Percentiles rank a stretch among this genome's conserved stretches.
Evolutionary conservation across 164 flowering plant species (phyloP).

Genomic region (Macadamia tetraphylla): DNA sequence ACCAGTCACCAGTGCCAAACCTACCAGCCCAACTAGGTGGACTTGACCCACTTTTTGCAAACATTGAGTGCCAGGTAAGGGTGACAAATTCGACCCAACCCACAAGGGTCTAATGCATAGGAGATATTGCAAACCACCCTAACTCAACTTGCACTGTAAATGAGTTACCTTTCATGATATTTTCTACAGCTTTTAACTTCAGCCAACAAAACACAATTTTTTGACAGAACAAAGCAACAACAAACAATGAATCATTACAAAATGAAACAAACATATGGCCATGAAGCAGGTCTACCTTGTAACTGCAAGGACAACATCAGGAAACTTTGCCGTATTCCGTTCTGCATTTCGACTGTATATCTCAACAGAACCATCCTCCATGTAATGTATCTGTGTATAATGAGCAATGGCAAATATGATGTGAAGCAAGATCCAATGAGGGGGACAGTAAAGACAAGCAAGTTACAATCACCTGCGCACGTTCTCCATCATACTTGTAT

Average conservation of each 20-base stretch:
- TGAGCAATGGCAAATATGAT: conserved; percentile 4
- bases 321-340: conserved; percentile 86
- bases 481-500: conserved; percentile 99
- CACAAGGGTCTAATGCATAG: too few relatives aligned
- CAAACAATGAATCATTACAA: background rate
- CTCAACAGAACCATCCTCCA: conserved; percentile 86
- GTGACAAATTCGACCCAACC: too few relatives aligned
- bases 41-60: too few relatives aligned
- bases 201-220: background rate
- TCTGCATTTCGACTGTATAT: conserved; percentile 99
- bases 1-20: too few relatives aligned
- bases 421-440: background rate
- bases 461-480: conserved; percentile 74
- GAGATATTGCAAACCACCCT: too few relatives aligned
- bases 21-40: too few relatives aligned
- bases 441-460: background rate
- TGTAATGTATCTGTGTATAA: conserved; percentile 65
- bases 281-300: conserved; percentile 43
- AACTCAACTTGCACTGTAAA: too few relatives aligned
- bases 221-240: too few relatives aligned
- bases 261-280: background rate
- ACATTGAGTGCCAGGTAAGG: too few relatives aligned
- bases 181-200: background rate
- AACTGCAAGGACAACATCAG: conserved; percentile 73
- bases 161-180: background rate